Evolutionary conservation across 2,329 filamentous ascomycete species (phyloP), one percentile per base, ranked within the genome.

Genomic region (Aspergillus sp.): DNA sequence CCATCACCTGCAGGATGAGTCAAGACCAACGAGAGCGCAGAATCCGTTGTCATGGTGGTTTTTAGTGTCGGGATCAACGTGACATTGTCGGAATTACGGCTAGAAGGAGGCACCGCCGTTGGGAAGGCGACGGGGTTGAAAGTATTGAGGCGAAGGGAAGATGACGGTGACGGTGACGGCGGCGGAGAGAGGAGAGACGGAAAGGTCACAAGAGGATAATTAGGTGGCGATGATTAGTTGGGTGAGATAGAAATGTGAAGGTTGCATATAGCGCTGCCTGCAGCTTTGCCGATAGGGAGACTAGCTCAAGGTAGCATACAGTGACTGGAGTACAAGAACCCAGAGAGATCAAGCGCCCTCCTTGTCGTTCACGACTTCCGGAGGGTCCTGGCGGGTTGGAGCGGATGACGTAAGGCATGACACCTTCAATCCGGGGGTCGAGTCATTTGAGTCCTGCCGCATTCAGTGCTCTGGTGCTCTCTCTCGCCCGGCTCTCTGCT

Each of bases 41-140:
- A 72, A 69, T 78, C 76, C 65, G 74, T 74, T 65, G 76, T 77
- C 76, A 78, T 78, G 67, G 60, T 78, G 71, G 67, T 55, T 58
- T 52, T 52, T 65, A 14, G 56, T 53, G 58, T 67, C 65, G 71
- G 62, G 62, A 65, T 67, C 63, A 65, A 67, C 62, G 64, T 66
- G 65, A 72, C 74, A 76, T 76, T 67, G 69, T 75, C 71, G 57
- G 47, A 57, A 29, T 46, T 47, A 54, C 50, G 57, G 58, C 54
- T 60, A 46, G 42, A 36, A 24, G 42, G 53, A 51, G 46, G 56
- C 52, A 55, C 57, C 49, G 59, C 49, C 59, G 54, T 59, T 61
- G 58, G 57, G 51, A 55, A 54, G 53, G 54, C 52, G 55, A 58
- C 56, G 59, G 26, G 57, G 12, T 55, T 14, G 20, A 36, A 22